A percentile compares a stretch with the other conserved stretches of the same genome.
phyloP scores from a whole-genome alignment of 441 rosid genomes.

The Manihot esculenta region DNA sequence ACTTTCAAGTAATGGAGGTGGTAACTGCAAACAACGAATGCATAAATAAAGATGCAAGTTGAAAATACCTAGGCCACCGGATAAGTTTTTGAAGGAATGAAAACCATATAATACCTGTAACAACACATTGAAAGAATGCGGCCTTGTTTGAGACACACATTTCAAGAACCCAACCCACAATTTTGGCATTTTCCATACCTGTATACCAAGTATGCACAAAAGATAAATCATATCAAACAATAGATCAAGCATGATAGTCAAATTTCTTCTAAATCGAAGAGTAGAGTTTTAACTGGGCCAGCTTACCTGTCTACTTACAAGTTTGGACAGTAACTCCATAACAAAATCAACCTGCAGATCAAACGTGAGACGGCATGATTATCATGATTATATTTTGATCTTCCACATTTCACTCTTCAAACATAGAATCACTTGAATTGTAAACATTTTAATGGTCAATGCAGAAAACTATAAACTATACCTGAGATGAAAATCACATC shows the following conservation, averaged over 20 bases:
- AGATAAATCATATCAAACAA: not conserved
- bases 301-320: constrained; percentile 86
- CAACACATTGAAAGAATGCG: constrained; percentile 86
- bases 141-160: constrained; percentile 91
- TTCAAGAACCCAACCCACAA: constrained; percentile 98
- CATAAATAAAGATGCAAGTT: constrained; percentile 14
- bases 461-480: not conserved
- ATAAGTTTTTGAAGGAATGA: not conserved
- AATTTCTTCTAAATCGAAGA: constrained; percentile 1
- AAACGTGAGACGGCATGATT: constrained; percentile 1
- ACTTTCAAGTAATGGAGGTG: constrained; percentile 81
- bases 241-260: constrained; percentile 2
- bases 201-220: constrained; percentile 24
- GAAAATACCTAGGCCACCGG: not conserved
- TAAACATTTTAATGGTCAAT: not conserved
- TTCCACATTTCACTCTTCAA: not conserved
- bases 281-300: constrained; percentile 7
- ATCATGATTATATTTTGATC: not conserved
- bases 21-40: constrained; percentile 60
- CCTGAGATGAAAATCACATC: not conserved
- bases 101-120: constrained; percentile 55
- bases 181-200: constrained; percentile 99
- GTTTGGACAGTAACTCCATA: constrained; percentile 95
- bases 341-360: constrained; percentile 82
- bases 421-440: not conserved